These are phyloP conservation scores for Phytophthora pini DNA, from an alignment of 352 stramenopile species.

Conservation along the genomic window DNA sequence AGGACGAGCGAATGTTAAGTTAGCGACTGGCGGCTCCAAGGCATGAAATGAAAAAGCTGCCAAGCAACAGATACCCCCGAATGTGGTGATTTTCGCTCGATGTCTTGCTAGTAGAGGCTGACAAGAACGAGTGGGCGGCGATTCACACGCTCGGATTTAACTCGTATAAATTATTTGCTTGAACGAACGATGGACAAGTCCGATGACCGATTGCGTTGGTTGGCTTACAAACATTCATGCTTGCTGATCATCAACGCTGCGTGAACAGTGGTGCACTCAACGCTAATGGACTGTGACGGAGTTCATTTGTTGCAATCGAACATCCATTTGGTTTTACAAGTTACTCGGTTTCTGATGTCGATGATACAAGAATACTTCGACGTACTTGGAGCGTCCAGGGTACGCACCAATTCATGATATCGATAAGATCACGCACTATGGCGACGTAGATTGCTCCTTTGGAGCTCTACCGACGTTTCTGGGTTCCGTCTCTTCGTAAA, in stretches of 20 bases:
- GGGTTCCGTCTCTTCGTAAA: no score
- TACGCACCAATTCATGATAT: no score
- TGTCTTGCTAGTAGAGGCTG: conserved; percentile 13
- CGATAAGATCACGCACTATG: no score
- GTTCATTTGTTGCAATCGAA: no score
- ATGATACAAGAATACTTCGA: no score
- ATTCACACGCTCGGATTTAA: conserved; percentile 8
- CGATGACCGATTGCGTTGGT: not conserved
- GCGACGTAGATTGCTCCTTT: no score
- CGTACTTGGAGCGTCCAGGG: no score
- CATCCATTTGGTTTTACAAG: no score
- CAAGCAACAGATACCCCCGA: conserved; percentile 3
- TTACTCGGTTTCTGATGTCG: no score
- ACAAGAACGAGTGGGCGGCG: not conserved
- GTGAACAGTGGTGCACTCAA: conserved; percentile 3
- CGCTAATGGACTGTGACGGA: no score
- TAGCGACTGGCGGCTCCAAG: conserved; percentile 21
- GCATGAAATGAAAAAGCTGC: conserved; percentile 26
- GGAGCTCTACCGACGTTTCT: no score
- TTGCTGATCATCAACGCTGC: not conserved
- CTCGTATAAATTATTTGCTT: conserved; percentile 26
- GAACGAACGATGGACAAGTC: not conserved
- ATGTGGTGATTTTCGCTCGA: not conserved
- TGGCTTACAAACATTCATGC: conserved; percentile 16
- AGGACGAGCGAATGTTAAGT: conserved; percentile 24